These are phyloP conservation scores for Ambrosia artemisiifolia DNA, from an alignment of 129 eudicot species.

Conservation along the genomic window DNA sequence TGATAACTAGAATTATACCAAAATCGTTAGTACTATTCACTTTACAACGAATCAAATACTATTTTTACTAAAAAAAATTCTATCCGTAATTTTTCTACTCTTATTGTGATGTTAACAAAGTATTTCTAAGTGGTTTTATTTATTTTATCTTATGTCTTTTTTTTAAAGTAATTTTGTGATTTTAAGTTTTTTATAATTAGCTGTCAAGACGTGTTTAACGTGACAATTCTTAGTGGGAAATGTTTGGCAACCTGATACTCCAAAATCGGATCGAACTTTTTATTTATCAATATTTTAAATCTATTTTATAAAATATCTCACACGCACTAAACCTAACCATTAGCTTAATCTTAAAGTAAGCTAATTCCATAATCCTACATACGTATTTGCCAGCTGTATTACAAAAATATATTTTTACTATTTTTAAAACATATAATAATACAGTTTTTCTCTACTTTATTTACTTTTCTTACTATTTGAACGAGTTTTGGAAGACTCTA, in stretches of 20 bases:
- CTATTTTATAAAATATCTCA: not conserved
- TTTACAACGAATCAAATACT: no score
- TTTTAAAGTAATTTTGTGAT: not conserved
- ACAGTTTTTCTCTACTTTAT: not conserved
- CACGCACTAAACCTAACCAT: slow-evolving; percentile 19
- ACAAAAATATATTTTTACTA: not conserved
- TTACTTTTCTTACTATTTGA: not conserved
- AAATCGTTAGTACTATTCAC: no score
- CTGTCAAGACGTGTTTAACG: slow-evolving; percentile 32
- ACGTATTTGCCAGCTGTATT: slow-evolving; percentile 5
- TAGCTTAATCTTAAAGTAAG: slow-evolving; percentile 12
- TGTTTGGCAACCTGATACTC: slow-evolving; percentile 21
- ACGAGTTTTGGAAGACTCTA: not conserved
- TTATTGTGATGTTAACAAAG: not conserved
- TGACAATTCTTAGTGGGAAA: slow-evolving; percentile 23
- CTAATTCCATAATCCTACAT: not conserved
- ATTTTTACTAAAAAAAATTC: not conserved
- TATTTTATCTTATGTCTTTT: not conserved
- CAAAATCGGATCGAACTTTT: slow-evolving; percentile 1
- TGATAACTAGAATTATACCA: no score
- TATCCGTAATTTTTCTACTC: not conserved
- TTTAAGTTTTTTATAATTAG: slow-evolving; percentile 1
- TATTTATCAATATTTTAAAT: not conserved
- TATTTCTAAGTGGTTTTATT: not conserved
- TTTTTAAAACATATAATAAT: not conserved